A percentile compares a stretch with the other conserved stretches of the same genome.
Conservation (phyloP, 2,329 filamentous ascomycete genomes). For the Epichloe amarillans region DNA sequence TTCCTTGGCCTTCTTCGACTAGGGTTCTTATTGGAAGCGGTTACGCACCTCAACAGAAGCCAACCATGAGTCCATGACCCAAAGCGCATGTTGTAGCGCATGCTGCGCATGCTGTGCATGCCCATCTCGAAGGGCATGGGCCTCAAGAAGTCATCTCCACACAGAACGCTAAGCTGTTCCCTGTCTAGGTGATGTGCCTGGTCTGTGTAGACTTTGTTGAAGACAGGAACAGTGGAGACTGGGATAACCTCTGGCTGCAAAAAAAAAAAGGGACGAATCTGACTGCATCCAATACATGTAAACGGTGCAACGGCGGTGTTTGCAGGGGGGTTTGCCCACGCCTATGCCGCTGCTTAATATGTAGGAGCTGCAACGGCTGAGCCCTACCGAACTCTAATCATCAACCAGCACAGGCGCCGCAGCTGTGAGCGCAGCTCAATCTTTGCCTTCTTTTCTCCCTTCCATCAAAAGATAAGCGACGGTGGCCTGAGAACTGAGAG, state of each 20-base stretch:
- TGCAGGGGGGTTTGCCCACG: not conserved
- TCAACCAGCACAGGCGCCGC: not conserved
- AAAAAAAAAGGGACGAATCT: not conserved
- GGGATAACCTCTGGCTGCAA: not conserved
- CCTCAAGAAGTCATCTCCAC: not conserved
- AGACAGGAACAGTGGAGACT: not conserved
- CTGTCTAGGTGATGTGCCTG: not conserved
- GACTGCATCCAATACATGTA: not conserved
- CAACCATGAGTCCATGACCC: not conserved
- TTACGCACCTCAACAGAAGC: not conserved
- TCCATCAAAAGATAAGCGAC: not conserved
- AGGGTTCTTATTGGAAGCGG: not conserved
- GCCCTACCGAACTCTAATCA: not conserved
- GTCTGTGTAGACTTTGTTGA: not conserved
- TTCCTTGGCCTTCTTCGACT: too few relatives aligned
- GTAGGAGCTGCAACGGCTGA: not conserved
- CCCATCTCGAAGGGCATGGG: not conserved
- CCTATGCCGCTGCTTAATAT: not conserved
- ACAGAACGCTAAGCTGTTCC: not conserved
- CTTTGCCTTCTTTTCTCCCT: too few relatives aligned
- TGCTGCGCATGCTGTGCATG: not conserved
- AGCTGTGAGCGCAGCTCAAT: too few relatives aligned
- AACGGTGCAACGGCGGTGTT: not conserved
- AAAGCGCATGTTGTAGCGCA: conserved; percentile 5
- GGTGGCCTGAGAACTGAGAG: too few relatives aligned